phyloP scores from a whole-genome alignment of 352 stramenopile genomes.

The Globisporangium rhizosaccharum region DNA sequence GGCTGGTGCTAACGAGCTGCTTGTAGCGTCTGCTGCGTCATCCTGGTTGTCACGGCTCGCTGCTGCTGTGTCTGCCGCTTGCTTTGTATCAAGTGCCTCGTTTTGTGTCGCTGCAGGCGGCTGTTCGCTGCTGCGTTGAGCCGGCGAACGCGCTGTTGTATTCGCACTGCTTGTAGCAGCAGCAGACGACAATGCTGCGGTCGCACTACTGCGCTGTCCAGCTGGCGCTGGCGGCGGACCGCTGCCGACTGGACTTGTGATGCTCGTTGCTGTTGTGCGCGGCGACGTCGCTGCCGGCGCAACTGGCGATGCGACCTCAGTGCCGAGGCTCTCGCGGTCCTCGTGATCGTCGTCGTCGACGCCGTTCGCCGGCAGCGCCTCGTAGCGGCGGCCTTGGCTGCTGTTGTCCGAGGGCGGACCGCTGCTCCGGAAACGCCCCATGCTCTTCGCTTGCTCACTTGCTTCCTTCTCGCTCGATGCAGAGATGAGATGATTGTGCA shows the following conservation, averaged over 20 bases:
- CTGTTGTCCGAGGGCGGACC: constrained; percentile 20
- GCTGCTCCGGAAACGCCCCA: constrained; percentile 42
- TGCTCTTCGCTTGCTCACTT: constrained; percentile 5
- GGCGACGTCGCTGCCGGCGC: constrained; percentile 5
- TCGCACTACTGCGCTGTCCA: not conserved
- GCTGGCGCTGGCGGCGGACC: not conserved
- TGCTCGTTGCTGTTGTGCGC: constrained; percentile 13
- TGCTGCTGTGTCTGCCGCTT: not conserved
- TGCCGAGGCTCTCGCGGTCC: constrained; percentile 16
- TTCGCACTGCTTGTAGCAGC: too few relatives aligned
- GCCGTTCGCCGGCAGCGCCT: constrained; percentile 38
- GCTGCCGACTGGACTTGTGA: constrained; percentile 12
- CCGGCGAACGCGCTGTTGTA: not conserved
- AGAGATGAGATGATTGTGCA: not conserved
- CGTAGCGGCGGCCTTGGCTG: constrained; percentile 39
- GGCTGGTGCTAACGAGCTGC: not conserved
- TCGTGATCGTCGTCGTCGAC: constrained; percentile 22
- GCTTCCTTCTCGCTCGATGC: not conserved
- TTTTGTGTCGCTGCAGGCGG: not conserved
- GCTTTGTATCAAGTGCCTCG: not conserved
- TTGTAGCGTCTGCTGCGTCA: not conserved
- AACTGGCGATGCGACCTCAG: constrained; percentile 14
- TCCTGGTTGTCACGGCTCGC: constrained; percentile 4
- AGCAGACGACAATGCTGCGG: not conserved
- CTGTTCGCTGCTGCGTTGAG: not conserved